Conservation (phyloP, 202 grass and related monocot species). For the Setaria viridis region DNA sequence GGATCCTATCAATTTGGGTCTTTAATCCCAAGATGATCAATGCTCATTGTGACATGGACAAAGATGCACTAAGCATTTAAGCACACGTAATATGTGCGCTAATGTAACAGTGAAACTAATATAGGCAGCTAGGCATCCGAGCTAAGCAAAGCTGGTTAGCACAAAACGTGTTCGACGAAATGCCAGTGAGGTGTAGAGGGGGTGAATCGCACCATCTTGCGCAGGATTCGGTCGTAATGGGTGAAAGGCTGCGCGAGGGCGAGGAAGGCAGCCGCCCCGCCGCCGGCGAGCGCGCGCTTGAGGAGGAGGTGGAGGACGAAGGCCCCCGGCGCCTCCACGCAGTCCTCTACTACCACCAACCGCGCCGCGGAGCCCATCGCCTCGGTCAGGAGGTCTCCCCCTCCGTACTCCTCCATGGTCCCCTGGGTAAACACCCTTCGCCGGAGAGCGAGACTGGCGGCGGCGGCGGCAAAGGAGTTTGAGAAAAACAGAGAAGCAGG, state of each 20-base stretch:
- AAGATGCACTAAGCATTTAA: background rate
- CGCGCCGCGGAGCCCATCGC: conserved; percentile 52
- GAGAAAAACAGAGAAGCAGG: background rate
- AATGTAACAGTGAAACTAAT: background rate
- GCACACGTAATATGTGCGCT: background rate
- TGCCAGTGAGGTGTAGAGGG: background rate
- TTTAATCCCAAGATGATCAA: background rate
- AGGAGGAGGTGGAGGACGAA: conserved; percentile 85
- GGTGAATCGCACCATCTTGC: conserved; percentile 73
- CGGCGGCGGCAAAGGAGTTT: background rate
- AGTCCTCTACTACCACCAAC: conserved; percentile 78
- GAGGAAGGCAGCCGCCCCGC: conserved; percentile 55
- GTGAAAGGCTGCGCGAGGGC: conserved; percentile 74
- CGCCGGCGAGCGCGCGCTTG: conserved; percentile 63
- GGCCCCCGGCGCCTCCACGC: conserved; percentile 77
- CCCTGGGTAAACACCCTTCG: background rate
- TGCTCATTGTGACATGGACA: background rate
- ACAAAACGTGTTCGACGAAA: conserved; percentile 45
- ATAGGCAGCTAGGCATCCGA: background rate
- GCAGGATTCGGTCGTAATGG: conserved; percentile 78
- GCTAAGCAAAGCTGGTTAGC: background rate
- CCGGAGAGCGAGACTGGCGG: background rate
- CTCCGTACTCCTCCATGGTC: conserved; percentile 46
- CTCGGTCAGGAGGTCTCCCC: conserved; percentile 54
- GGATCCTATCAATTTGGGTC: background rate